Evolutionary conservation across 163 green algal genomes (phyloP).

Genomic region (Chloroidium sp.): DNA sequence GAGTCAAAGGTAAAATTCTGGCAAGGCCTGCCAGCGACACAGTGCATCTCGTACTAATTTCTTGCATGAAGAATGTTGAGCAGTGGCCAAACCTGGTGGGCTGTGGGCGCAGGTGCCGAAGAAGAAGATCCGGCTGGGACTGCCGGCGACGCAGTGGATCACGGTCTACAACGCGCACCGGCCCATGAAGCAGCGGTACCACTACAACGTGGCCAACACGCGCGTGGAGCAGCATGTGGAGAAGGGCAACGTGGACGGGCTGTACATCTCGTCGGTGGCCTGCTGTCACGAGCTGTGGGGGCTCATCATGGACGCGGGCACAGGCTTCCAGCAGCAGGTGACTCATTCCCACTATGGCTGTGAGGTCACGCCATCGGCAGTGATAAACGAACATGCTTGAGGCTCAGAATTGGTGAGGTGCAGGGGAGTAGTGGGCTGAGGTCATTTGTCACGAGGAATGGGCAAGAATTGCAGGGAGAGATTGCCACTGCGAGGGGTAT

Average conservation of each 20-base stretch:
- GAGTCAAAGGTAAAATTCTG: too few relatives aligned
- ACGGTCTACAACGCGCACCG: constrained; percentile 98
- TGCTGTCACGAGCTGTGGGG: constrained; percentile 97
- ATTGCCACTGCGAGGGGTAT: too few relatives aligned
- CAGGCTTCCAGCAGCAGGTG: constrained; percentile 75
- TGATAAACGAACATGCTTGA: too few relatives aligned
- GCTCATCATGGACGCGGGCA: constrained; percentile 97
- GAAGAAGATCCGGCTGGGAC: constrained; percentile 82
- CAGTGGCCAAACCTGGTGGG: too few relatives aligned
- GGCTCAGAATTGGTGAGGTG: too few relatives aligned
- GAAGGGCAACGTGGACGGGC: constrained; percentile 97
- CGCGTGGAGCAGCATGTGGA: constrained; percentile 95
- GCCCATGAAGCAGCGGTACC: constrained; percentile 99
- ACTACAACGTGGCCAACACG: constrained; percentile 98
- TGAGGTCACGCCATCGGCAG: neutral
- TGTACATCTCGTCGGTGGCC: constrained; percentile 91
- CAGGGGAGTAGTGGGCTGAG: too few relatives aligned
- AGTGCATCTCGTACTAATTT: too few relatives aligned
- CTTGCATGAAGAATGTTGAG: too few relatives aligned
- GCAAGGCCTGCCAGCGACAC: too few relatives aligned
- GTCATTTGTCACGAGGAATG: too few relatives aligned
- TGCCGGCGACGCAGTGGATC: constrained; percentile 99
- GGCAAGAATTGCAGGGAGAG: too few relatives aligned
- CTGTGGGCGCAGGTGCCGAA: constrained; percentile 23
- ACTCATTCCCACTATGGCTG: too few relatives aligned